Evolutionary conservation across 306 rosid species (phyloP).

Genomic region (Trifolium dubium): DNA sequence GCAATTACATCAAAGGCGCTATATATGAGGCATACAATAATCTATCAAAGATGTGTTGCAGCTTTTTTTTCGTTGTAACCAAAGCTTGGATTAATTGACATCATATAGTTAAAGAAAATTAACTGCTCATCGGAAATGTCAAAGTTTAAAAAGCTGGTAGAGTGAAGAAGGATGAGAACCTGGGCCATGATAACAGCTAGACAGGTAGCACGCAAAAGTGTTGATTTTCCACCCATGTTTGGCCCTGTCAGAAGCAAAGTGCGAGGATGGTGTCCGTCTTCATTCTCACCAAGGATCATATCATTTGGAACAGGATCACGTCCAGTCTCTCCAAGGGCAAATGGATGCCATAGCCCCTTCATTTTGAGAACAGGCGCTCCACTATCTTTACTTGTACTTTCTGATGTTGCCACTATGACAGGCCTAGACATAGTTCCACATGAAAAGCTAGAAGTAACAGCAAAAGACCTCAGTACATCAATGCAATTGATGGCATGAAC

Average conservation of each 20-base stretch:
- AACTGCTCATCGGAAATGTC: slow-evolving; percentile 7
- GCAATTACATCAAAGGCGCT: slow-evolving; percentile 48
- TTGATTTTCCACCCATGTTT: slow-evolving; percentile 98
- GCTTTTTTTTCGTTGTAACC: neutral
- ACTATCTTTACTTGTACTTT: slow-evolving; percentile 44
- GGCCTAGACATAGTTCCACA: slow-evolving; percentile 90
- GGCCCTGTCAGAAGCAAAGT: slow-evolving; percentile 92
- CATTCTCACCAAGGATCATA: slow-evolving; percentile 74
- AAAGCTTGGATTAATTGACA: slow-evolving; percentile 21
- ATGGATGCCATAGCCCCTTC: slow-evolving; percentile 95
- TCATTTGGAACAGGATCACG: slow-evolving; percentile 83
- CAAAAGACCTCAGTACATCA: slow-evolving; percentile 90
- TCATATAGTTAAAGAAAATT: slow-evolving; percentile 12
- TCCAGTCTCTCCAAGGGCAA: slow-evolving; percentile 81
- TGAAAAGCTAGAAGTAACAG: slow-evolving; percentile 67
- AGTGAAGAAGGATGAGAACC: slow-evolving; percentile 54
- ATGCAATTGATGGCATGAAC: slow-evolving; percentile 79
- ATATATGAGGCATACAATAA: neutral
- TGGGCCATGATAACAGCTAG: slow-evolving; percentile 92
- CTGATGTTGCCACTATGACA: slow-evolving; percentile 57
- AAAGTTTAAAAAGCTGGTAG: slow-evolving; percentile 13
- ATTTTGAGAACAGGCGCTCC: slow-evolving; percentile 62
- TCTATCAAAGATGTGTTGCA: neutral
- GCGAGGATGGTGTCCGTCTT: slow-evolving; percentile 59
- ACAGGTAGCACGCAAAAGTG: slow-evolving; percentile 92